A percentile compares a stretch with the other conserved stretches of the same genome.
phyloP scores from a whole-genome alignment of 225 moss, liverwort and hornwort genomes.

The Polytrichum commune region DNA sequence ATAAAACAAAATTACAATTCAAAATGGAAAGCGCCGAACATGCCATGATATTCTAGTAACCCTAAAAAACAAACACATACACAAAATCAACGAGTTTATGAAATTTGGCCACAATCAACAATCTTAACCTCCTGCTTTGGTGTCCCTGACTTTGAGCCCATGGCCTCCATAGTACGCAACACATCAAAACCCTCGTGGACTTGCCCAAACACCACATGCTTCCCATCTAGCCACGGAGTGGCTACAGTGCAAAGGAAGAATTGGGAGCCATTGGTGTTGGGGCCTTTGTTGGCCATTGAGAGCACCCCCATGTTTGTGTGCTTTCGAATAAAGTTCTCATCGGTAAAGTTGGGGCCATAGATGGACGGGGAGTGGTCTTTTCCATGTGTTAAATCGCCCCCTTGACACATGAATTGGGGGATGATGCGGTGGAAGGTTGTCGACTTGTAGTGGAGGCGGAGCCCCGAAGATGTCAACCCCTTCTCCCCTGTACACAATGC shows the following conservation, averaged over 20 bases:
- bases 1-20: no score
- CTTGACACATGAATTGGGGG: constrained; percentile 49
- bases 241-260: constrained; percentile 45
- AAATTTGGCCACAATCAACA: constrained; percentile 31
- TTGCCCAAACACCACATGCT: constrained; percentile 25
- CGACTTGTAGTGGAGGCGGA: constrained; percentile 32
- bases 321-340: no score
- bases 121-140: constrained; percentile 39
- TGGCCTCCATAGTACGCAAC: neutral
- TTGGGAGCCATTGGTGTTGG: constrained; percentile 48
- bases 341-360: no score
- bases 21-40: no score
- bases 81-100: no score
- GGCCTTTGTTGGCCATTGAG: no score
- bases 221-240: constrained; percentile 42
- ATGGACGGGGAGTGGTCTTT: no score
- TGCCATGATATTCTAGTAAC: no score
- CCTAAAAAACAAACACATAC: no score
- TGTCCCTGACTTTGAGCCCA: constrained; percentile 19
- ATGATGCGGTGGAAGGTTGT: constrained; percentile 43
- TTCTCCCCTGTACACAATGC: constrained; percentile 47
- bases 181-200: constrained; percentile 8
- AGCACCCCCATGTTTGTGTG: no score
- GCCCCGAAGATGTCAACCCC: constrained; percentile 23
- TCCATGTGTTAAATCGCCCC: constrained; percentile 45